phyloP scores from a whole-genome alignment of 2,329 filamentous ascomycete species.

The Juglanconis sp. region DNA sequence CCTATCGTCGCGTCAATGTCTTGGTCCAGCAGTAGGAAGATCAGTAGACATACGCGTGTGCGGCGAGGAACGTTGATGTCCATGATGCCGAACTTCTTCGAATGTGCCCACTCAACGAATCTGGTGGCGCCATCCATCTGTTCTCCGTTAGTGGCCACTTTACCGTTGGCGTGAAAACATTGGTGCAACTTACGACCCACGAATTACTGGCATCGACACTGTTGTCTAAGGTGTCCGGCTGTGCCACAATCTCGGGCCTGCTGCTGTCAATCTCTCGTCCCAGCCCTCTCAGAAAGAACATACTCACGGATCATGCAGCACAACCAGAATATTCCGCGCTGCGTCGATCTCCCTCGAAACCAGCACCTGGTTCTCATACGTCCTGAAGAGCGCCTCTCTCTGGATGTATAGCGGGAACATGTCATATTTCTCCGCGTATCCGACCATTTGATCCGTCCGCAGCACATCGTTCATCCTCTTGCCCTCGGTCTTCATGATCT shows the following conservation, averaged over 20 bases:
- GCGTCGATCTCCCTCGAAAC: slow-evolving; percentile 70
- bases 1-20: slow-evolving; percentile 28
- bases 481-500: slow-evolving; percentile 50
- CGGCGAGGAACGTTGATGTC: slow-evolving; percentile 88
- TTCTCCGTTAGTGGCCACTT: neutral
- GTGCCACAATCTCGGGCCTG: slow-evolving; percentile 68
- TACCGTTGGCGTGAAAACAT: neutral
- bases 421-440: slow-evolving; percentile 66
- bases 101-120: slow-evolving; percentile 80
- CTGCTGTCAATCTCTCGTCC: slow-evolving; percentile 14
- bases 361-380: slow-evolving; percentile 83
- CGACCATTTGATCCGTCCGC: slow-evolving; percentile 69
- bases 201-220: slow-evolving; percentile 78
- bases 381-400: slow-evolving; percentile 66
- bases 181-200: slow-evolving; percentile 68
- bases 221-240: slow-evolving; percentile 67
- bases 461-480: slow-evolving; percentile 77
- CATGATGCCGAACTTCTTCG: slow-evolving; percentile 77
- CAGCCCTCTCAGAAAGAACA: slow-evolving; percentile 3
- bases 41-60: slow-evolving; percentile 6
- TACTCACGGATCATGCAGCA: slow-evolving; percentile 85
- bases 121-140: slow-evolving; percentile 77
- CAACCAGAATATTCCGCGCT: slow-evolving; percentile 69
- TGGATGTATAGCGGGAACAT: slow-evolving; percentile 83
- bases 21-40: slow-evolving; percentile 52